These are phyloP conservation scores for Saturnispora quitensis DNA, from an alignment of 805 yeast genomes.

Conservation along the genomic window DNA sequence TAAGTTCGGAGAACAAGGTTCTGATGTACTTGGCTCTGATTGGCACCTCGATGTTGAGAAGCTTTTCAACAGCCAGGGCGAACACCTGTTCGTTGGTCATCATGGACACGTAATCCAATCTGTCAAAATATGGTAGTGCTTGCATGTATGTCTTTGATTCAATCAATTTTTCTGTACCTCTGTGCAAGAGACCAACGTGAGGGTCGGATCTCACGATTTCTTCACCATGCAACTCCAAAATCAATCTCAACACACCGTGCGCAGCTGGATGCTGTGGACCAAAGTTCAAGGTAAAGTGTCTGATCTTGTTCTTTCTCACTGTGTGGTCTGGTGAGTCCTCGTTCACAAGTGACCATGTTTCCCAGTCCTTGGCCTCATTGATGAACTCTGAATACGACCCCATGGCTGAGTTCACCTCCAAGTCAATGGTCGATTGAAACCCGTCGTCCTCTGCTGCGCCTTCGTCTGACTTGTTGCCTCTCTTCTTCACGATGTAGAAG, in stretches of 20 bases:
- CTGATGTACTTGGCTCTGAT: constrained; percentile 77
- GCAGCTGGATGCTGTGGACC: constrained; percentile 97
- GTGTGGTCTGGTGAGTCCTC: constrained; percentile 31
- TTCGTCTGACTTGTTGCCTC: constrained; percentile 24
- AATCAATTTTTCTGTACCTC: constrained; percentile 85
- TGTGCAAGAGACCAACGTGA: constrained; percentile 77
- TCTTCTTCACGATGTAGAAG: constrained; percentile 23
- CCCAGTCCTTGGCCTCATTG: constrained; percentile 27
- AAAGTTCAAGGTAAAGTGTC: constrained; percentile 84
- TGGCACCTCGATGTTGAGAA: constrained; percentile 78
- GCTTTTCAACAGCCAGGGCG: constrained; percentile 74
- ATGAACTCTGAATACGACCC: constrained; percentile 31
- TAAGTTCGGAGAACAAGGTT: constrained; percentile 79
- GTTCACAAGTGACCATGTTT: constrained; percentile 28
- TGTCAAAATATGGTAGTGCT: constrained; percentile 82
- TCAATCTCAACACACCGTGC: constrained; percentile 82
- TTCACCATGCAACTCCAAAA: constrained; percentile 81
- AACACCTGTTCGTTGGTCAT: constrained; percentile 88
- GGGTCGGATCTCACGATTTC: constrained; percentile 84
- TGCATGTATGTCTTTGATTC: constrained; percentile 81
- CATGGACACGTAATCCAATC: constrained; percentile 78
- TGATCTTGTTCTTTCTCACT: constrained; percentile 42
- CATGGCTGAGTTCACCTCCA: constrained; percentile 33
- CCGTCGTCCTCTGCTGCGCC: constrained; percentile 18
- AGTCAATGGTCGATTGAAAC: constrained; percentile 18